phyloP scores from a whole-genome alignment of 306 rosid genomes.

The Vicia villosa region DNA sequence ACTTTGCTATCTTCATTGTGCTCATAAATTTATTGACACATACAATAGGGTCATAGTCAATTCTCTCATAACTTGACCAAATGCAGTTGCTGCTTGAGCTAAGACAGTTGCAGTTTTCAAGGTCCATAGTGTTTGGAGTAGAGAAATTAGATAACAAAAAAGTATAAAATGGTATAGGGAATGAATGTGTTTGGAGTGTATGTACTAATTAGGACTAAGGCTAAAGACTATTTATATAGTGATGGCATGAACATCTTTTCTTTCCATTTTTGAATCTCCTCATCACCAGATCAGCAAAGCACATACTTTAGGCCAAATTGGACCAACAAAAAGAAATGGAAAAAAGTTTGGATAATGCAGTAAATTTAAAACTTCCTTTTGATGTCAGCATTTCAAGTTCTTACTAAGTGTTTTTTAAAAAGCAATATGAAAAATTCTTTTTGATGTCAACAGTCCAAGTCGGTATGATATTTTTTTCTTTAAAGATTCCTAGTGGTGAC shows the following conservation, averaged over 20 bases:
- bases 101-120: constrained; percentile 39
- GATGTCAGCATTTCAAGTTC: neutral
- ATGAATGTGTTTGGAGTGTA: constrained; percentile 36
- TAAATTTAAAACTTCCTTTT: neutral
- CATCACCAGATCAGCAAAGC: constrained; percentile 38
- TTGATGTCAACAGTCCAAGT: neutral
- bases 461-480: neutral
- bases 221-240: constrained; percentile 26
- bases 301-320: constrained; percentile 1
- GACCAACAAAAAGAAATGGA: neutral
- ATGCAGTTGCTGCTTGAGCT: constrained; percentile 20
- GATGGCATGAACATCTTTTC: neutral
- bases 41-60: constrained; percentile 40
- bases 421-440: neutral
- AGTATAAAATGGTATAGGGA: constrained; percentile 26
- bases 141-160: constrained; percentile 10
- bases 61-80: constrained; percentile 40
- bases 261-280: neutral
- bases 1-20: constrained; percentile 41
- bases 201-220: neutral
- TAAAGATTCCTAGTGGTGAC: neutral
- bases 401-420: no score
- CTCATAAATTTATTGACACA: constrained; percentile 27
- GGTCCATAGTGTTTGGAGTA: constrained; percentile 42
- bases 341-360: neutral